Evolutionary conservation across 2,329 filamentous ascomycete species (phyloP).

Genomic region (Exophiala spinifera): DNA sequence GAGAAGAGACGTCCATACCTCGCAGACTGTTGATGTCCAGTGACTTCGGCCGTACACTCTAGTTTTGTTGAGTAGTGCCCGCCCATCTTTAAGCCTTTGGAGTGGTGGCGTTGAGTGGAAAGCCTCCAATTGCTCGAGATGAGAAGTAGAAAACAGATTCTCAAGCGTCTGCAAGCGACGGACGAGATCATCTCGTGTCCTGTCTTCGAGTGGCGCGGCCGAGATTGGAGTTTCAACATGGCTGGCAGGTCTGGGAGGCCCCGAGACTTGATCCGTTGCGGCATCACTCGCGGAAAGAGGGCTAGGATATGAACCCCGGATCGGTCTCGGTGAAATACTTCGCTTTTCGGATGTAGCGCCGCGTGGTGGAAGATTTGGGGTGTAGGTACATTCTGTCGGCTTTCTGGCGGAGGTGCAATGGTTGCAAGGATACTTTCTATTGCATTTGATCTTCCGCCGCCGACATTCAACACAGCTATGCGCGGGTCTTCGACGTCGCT

Average conservation of each 20-base stretch:
- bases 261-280: too few relatives aligned
- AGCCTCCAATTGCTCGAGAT: background rate
- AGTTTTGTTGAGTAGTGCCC: background rate
- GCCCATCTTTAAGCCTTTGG: background rate
- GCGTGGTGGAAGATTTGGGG: background rate
- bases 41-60: background rate
- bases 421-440: background rate
- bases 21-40: background rate
- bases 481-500: background rate
- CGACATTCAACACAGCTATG: background rate
- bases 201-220: background rate
- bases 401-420: background rate
- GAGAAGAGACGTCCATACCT: background rate
- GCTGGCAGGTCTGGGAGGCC: background rate
- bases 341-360: background rate
- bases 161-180: background rate
- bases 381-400: background rate
- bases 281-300: too few relatives aligned
- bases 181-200: background rate
- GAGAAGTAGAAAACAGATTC: background rate
- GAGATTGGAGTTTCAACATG: background rate
- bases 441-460: background rate
- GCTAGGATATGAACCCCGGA: background rate
- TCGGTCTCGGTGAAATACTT: background rate
- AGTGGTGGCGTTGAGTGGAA: background rate